Base-by-base conservation (phyloP, 192 early-diverging fungal genomes). In the Linnemannia elongata region DNA sequence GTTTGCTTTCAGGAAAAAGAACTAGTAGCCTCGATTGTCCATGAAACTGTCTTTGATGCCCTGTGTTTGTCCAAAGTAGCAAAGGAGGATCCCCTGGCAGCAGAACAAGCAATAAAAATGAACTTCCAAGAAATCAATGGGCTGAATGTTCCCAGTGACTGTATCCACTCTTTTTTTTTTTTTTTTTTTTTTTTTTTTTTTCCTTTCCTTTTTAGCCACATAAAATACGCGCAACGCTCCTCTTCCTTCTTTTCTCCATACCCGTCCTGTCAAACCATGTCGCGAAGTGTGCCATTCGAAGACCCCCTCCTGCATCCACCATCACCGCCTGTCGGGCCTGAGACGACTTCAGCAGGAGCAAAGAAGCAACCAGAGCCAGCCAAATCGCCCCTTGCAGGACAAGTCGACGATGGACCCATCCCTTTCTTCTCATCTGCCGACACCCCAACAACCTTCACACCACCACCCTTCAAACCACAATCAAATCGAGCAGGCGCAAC, bases 1-100 rank as follows among this genome's bases (percentile, higher is more conserved):
- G 0, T 95, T 96, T 86, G 95, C 92, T n/a, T 95, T 95, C 90
- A 85, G 88, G 83, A 95, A 96, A 80, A 88, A 77, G 69, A 80
- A 84, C 54, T 82, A 76, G 74, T 4, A n/a, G 36, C 0, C n/a
- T 24, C 66, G n/a, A 60, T 24, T 7, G 6, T 27, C 30, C 12
- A 30, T 66, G 0, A 8, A 27, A 9, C 24, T 27, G n/a, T 13
- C 15, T 49, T 52, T 52, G 17, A 18, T 52, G 49, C 5, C 49
- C 17, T 18, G 49, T 17, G 49, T 52, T 52, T 52, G 49, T 52
- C 5, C 17, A 1, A 17, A 17, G 17, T 22, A 20, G 49, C 20
- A 52, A 52, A 20, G 17, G 20, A 20, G 17, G 20, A 20, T 45
- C 12, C 3, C 20, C 18, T 52, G 20, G 2, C 20, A 52, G 49